Conservation (phyloP, 345 rosid genomes). For the Kandelia obovata region DNA sequence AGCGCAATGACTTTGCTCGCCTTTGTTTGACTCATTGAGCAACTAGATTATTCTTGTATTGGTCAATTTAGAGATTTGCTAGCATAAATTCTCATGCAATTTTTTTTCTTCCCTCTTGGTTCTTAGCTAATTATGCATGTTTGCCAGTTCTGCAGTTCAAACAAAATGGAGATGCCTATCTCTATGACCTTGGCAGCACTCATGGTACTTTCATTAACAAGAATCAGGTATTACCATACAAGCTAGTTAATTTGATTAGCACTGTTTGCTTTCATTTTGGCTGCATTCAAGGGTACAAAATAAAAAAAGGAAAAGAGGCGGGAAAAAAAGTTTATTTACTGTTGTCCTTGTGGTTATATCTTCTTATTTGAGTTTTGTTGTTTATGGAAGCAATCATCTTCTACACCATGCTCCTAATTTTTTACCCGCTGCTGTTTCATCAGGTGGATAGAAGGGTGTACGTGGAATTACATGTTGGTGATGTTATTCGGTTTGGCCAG, state of each 20-base stretch:
- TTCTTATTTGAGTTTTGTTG: background rate
- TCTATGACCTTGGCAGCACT: constrained; percentile 81
- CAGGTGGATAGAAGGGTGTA: constrained; percentile 65
- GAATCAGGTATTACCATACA: constrained; percentile 48
- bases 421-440: constrained; percentile 6
- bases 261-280: background rate
- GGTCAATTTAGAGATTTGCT: no score
- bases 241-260: background rate
- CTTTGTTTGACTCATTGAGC: no score
- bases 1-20: no score
- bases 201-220: constrained; percentile 83
- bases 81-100: no score
- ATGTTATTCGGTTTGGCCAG: constrained; percentile 92
- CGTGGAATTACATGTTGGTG: constrained; percentile 80
- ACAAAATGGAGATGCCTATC: constrained; percentile 67
- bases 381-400: background rate
- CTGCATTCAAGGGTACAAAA: background rate
- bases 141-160: constrained; percentile 81
- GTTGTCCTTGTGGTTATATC: no score
- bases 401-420: background rate
- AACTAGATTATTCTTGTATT: no score
- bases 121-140: constrained; percentile 11
- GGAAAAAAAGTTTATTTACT: no score
- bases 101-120: no score
- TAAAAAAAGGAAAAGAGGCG: no score